A percentile compares a stretch with the other conserved stretches of the same genome.
Evolutionary conservation across 2,329 filamentous ascomycete genomes (phyloP).

Genomic region (Fusarium brachygibbosum): DNA sequence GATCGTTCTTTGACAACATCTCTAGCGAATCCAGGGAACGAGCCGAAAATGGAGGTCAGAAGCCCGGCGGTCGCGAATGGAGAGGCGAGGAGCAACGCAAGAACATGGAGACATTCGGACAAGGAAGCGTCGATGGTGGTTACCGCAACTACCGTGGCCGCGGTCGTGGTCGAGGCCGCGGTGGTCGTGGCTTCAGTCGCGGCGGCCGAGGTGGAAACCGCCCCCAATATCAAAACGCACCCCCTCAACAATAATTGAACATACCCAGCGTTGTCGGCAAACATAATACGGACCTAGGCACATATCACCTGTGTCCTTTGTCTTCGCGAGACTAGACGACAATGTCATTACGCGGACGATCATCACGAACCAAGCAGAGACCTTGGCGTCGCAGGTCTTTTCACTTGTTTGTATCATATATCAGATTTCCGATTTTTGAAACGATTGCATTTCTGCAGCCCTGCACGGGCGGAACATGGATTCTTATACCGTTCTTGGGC

Average conservation of each 20-base stretch:
- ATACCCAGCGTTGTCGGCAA: not conserved
- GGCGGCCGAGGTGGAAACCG: conserved; percentile 59
- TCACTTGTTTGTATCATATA: conserved; percentile 50
- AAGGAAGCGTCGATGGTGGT: conserved; percentile 90
- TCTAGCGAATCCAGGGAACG: conserved; percentile 93
- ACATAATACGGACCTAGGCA: conserved; percentile 14
- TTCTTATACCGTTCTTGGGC: conserved; percentile 27
- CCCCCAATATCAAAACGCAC: conserved; percentile 50
- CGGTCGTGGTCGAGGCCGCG: conserved; percentile 77
- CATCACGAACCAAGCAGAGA: conserved; percentile 19
- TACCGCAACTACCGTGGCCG: conserved; percentile 84
- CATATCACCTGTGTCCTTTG: conserved; percentile 11
- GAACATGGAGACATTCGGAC: conserved; percentile 98
- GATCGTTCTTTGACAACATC: conserved; percentile 98
- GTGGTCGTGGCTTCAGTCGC: conserved; percentile 56
- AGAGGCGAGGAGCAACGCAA: conserved; percentile 92
- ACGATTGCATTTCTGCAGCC: conserved; percentile 42
- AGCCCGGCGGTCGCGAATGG: conserved; percentile 87
- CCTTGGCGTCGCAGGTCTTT: conserved; percentile 27
- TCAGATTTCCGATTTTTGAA: conserved; percentile 45
- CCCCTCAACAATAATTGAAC: conserved; percentile 48
- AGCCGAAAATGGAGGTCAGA: conserved; percentile 76
- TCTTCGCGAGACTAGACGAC: conserved; percentile 11
- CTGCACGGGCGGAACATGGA: conserved; percentile 27
- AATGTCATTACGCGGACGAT: conserved; percentile 7